Conservation (phyloP, 2,329 filamentous ascomycete genomes). For the Clonostachys byssicola region DNA sequence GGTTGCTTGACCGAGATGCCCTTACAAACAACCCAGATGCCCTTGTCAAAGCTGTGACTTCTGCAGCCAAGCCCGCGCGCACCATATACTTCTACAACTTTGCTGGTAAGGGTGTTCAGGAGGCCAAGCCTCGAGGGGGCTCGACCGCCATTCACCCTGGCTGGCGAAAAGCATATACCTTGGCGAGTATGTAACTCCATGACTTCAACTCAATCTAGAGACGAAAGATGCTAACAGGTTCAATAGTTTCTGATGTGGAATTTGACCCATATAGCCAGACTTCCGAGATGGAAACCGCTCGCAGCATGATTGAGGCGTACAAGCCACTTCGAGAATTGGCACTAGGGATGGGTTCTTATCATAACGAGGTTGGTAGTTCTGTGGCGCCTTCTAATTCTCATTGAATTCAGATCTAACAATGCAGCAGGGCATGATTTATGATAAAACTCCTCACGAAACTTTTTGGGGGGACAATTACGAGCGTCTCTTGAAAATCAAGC, state of each 20-base stretch:
- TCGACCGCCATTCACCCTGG: slow-evolving; percentile 43
- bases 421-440: slow-evolving; percentile 24
- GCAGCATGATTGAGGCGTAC: slow-evolving; percentile 15
- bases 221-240: background rate
- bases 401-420: background rate
- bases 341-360: slow-evolving; percentile 34
- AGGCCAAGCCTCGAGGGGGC: slow-evolving; percentile 38
- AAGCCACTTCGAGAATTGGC: slow-evolving; percentile 31
- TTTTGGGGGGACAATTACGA: slow-evolving; percentile 43
- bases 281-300: slow-evolving; percentile 15
- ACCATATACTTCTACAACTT: slow-evolving; percentile 31
- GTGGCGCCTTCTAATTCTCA: background rate
- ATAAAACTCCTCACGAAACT: slow-evolving; percentile 27
- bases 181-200: slow-evolving; percentile 25
- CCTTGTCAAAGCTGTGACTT: slow-evolving; percentile 28
- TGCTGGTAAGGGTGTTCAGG: slow-evolving; percentile 34
- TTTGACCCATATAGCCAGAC: slow-evolving; percentile 11
- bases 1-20: slow-evolving; percentile 31
- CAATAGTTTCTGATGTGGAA: background rate
- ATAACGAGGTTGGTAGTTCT: slow-evolving; percentile 33
- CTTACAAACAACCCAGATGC: slow-evolving; percentile 26
- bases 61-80: slow-evolving; percentile 18
- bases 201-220: slow-evolving; percentile 16
- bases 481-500: slow-evolving; percentile 37
- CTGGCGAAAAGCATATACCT: slow-evolving; percentile 42